Evolutionary conservation across 441 rosid species (phyloP).

Genomic region (Flueggea neowawraea): DNA sequence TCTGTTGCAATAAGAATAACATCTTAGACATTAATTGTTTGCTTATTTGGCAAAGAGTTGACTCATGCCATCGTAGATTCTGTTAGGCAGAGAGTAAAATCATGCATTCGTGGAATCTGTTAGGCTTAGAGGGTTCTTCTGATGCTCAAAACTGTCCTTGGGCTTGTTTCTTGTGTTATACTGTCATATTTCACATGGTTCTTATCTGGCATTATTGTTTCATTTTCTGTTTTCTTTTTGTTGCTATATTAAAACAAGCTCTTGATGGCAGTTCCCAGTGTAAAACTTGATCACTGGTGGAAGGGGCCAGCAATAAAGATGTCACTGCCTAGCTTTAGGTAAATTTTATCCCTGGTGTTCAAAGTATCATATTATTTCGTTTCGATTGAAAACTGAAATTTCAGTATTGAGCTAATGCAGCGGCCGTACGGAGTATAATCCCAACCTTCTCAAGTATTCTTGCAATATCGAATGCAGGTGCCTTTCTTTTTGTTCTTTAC

Average conservation of each 20-base stretch:
- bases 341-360: conserved; percentile 5
- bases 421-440: conserved; percentile 64
- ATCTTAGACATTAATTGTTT: too few relatives aligned
- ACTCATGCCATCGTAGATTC: too few relatives aligned
- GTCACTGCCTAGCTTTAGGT: conserved; percentile 97
- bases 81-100: too few relatives aligned
- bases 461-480: conserved; percentile 91
- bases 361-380: not conserved
- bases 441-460: conserved; percentile 76
- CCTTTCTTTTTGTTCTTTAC: not conserved
- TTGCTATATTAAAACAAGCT: not conserved
- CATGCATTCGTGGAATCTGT: too few relatives aligned
- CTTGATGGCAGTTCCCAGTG: conserved; percentile 29
- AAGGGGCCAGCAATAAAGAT: conserved; percentile 66
- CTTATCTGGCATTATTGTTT: not conserved
- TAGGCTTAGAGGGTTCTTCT: too few relatives aligned
- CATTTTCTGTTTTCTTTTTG: not conserved
- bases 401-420: conserved; percentile 42
- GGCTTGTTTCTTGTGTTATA: too few relatives aligned
- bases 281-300: conserved; percentile 38
- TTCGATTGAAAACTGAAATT: not conserved
- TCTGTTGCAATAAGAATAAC: too few relatives aligned
- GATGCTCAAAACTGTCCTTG: too few relatives aligned
- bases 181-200: too few relatives aligned
- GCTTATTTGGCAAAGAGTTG: too few relatives aligned